These are phyloP conservation scores for Tetramitus jugosus DNA, from an alignment of 208 protist genomes.

Conservation along the genomic window DNA sequence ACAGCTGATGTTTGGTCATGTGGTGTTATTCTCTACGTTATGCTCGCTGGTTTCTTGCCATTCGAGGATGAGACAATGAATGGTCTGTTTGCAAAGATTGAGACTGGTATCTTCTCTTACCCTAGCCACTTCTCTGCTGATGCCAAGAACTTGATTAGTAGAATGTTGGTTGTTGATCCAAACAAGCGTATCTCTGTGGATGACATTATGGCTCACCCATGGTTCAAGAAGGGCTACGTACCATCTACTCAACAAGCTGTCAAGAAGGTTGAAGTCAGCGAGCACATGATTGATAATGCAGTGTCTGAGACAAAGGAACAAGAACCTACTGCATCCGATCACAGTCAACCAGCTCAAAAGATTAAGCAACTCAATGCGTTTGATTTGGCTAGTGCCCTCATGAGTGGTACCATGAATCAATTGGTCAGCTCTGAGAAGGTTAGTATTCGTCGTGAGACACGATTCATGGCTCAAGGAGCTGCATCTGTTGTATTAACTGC, in stretches of 20 bases:
- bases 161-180: conserved; percentile 69
- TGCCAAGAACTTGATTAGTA: conserved; percentile 54
- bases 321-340: background rate
- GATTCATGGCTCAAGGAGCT: conserved; percentile 10
- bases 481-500: background rate
- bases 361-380: conserved; percentile 16
- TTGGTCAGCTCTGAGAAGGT: background rate
- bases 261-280: background rate
- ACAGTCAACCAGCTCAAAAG: background rate
- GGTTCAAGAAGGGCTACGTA: conserved; percentile 54
- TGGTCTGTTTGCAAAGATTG: conserved; percentile 81
- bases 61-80: conserved; percentile 88
- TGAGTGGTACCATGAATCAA: conserved; percentile 15
- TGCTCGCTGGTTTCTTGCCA: conserved; percentile 84
- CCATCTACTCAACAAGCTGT: background rate
- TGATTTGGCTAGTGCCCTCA: background rate
- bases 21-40: conserved; percentile 93
- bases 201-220: conserved; percentile 66
- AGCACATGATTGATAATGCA: background rate
- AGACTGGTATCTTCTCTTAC: conserved; percentile 68
- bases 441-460: conserved; percentile 1
- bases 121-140: conserved; percentile 55
- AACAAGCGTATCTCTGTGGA: conserved; percentile 62
- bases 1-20: conserved; percentile 92
- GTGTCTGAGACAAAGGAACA: background rate